These are phyloP conservation scores for Gastrolobium bilobum DNA, from an alignment of 306 rosid genomes.

Conservation along the genomic window DNA sequence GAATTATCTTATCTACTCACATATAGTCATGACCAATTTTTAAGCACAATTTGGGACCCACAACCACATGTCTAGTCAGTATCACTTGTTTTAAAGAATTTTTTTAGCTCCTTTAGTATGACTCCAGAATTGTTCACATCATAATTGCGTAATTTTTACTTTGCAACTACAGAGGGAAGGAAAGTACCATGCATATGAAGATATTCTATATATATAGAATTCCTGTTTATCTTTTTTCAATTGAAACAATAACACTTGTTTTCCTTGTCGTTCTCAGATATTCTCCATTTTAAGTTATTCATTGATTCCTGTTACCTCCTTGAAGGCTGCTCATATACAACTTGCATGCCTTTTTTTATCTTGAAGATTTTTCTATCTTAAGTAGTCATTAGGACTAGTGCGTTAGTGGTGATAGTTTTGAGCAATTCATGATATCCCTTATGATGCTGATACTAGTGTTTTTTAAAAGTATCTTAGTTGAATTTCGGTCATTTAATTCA, in stretches of 20 bases:
- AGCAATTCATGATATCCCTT: no score
- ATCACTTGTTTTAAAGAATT: no score
- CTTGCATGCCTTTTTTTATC: background rate
- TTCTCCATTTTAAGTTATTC: conserved; percentile 2
- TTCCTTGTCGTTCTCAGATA: background rate
- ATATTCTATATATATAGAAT: background rate
- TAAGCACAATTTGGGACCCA: no score
- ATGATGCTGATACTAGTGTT: no score
- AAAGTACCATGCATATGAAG: background rate
- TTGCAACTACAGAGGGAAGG: background rate
- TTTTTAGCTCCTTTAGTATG: no score
- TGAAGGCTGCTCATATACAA: background rate
- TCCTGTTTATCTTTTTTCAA: background rate
- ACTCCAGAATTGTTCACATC: no score
- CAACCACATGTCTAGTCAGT: no score
- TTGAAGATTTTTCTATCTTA: background rate
- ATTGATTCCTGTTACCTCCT: background rate
- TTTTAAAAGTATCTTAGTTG: background rate
- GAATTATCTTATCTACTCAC: no score
- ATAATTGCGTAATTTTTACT: no score
- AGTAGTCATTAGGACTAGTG: background rate
- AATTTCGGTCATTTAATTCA: conserved; percentile 17
- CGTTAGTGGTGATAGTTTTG: background rate
- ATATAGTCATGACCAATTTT: no score
- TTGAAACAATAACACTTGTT: background rate